A percentile compares a stretch with the other conserved stretches of the same genome.
phyloP scores from a whole-genome alignment of 192 early-diverging fungal species.

The Backusella luteola region DNA sequence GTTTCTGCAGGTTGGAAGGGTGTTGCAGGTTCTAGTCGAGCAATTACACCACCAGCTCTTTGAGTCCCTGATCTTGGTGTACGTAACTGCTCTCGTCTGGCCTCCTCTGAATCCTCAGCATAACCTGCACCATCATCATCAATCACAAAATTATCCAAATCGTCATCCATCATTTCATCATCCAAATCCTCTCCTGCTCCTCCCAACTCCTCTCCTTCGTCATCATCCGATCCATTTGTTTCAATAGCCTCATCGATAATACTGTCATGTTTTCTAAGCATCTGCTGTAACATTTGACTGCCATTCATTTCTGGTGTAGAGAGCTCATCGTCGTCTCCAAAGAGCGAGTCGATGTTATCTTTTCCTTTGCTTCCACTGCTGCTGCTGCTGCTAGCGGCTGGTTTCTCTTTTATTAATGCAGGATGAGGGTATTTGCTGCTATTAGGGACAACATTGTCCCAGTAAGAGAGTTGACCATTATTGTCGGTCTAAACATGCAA shows the following conservation, averaged over 20 bases:
- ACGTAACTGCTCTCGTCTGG: not conserved
- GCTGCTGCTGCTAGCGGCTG: not conserved
- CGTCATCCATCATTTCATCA: constrained; percentile 50
- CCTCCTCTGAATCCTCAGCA: constrained; percentile 32
- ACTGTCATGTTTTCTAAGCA: constrained; percentile 27
- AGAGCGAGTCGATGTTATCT: not conserved
- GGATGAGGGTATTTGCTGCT: constrained; percentile 35
- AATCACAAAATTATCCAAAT: constrained; percentile 79
- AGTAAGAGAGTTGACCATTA: constrained; percentile 52
- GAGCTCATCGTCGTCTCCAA: not conserved
- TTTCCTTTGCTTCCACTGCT: too few relatives aligned
- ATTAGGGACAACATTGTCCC: constrained; percentile 54
- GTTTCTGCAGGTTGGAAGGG: constrained; percentile 87
- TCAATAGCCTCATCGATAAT: constrained; percentile 45
- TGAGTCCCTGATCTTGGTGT: not conserved
- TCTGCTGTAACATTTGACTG: constrained; percentile 20
- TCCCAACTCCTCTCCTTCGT: constrained; percentile 25
- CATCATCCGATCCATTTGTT: constrained; percentile 3
- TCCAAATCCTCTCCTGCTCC: constrained; percentile 24
- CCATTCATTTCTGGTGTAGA: not conserved
- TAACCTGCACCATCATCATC: constrained; percentile 87
- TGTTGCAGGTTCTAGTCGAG: not conserved
- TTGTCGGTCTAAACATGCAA: constrained; percentile 40
- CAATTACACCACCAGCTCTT: not conserved
- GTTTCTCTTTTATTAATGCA: not conserved